A percentile compares a stretch with the other conserved stretches of the same genome.
Conservation (phyloP, 805 yeast species). For the Schwanniomyces polymorphus region DNA sequence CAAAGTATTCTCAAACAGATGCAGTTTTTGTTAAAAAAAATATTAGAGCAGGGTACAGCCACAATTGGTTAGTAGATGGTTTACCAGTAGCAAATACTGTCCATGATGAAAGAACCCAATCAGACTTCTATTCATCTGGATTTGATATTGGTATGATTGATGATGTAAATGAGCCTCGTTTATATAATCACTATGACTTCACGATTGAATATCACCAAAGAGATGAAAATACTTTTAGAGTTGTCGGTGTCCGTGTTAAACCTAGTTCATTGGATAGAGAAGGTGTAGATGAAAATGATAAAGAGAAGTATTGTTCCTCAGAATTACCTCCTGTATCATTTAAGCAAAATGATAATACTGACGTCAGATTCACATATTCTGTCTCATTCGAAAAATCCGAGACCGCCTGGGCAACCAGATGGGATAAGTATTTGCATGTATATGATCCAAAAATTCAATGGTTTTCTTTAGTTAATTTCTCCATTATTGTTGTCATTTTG, state of each 20-base stretch:
- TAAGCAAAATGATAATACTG: slow-evolving; percentile 48
- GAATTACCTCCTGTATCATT: slow-evolving; percentile 47
- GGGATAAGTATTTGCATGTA: slow-evolving; percentile 95
- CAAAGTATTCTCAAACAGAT: slow-evolving; percentile 63
- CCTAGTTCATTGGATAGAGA: slow-evolving; percentile 58
- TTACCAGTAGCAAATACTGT: slow-evolving; percentile 81
- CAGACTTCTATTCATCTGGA: slow-evolving; percentile 74
- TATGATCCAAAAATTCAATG: slow-evolving; percentile 94
- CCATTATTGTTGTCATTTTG: slow-evolving; percentile 74
- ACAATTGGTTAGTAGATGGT: slow-evolving; percentile 94
- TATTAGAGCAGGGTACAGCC: slow-evolving; percentile 78
- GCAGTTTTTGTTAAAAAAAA: slow-evolving; percentile 74
- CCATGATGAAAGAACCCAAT: slow-evolving; percentile 55
- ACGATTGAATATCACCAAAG: slow-evolving; percentile 80
- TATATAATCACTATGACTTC: slow-evolving; percentile 81
- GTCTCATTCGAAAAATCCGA: slow-evolving; percentile 68
- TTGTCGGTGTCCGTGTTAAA: slow-evolving; percentile 83
- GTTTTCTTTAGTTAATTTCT: slow-evolving; percentile 88
- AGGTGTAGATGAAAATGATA: slow-evolving; percentile 18
- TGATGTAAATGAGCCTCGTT: slow-evolving; percentile 52
- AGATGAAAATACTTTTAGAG: slow-evolving; percentile 66
- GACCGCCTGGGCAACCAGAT: slow-evolving; percentile 95
- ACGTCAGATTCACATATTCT: slow-evolving; percentile 81
- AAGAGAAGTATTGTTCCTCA: slow-evolving; percentile 25
- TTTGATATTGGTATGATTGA: slow-evolving; percentile 76